Base-by-base conservation (phyloP, 805 yeast species). In the Hanseniaspora jakobsenii region DNA sequence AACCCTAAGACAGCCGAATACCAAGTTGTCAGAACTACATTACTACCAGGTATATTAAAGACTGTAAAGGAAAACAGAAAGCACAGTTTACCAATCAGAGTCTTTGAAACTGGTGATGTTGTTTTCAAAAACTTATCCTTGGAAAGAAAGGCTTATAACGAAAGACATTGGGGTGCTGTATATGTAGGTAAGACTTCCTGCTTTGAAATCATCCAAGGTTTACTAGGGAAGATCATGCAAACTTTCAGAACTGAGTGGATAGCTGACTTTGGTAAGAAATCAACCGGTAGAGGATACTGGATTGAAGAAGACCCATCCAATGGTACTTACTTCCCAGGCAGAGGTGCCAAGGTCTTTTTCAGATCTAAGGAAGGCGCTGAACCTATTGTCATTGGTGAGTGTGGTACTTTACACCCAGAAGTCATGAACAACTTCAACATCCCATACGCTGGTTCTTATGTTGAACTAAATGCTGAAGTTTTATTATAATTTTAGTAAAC, bases 1-100 rank as follows among this genome's bases (percentile, higher is more conserved):
- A 91, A 91, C 64, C 99, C 99, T 49, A 91, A 91, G 70, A 91
- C 98, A 16, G 64, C 77, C 41, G 99, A 91, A 67, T 91, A 89
- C 65, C 95, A 91, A 70, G 98, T 91, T 49, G 97, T 91, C 22
- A 81, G 98, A 72, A 91, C 98, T 14, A 75, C 94, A 22, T 71
- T 91, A 54, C 69, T 89, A 48, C 96, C 98, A 38, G 99, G 99
- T 53, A 72, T 91, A 47, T 75, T 91, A 60, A 91, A 91, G 66
- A 91, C 98, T 21, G 78, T 91, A 52, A 80, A 83, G 61, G 98
- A 93, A 68, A 91, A 91, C 69, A 81, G 95, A 69, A 82, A 86
- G 62, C 97, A 93, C 63, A 71, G 94, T 2, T 72, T 91, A 58
- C 99, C 99, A 37, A 82, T 93, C 59, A 80, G 77, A 63, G 95